Evolutionary conservation across 116 monocot genomes (phyloP).

Genomic region (Iris pallida): DNA sequence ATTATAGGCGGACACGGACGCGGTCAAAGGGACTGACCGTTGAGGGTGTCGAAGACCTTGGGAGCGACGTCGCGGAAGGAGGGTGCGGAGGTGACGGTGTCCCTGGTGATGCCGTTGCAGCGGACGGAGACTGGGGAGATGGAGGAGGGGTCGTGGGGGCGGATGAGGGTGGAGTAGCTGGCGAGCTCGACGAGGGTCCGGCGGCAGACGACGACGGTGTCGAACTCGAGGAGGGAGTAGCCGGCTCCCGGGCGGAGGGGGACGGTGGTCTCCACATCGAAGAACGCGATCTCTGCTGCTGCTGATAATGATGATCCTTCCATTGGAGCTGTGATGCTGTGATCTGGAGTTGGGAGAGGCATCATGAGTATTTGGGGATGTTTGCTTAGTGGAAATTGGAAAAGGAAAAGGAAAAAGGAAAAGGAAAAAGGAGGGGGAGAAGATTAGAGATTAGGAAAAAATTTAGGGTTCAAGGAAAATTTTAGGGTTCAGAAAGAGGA

Average conservation of each 20-base stretch:
- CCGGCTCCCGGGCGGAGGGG: constrained; percentile 48
- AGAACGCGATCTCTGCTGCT: constrained; percentile 67
- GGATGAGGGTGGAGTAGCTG: constrained; percentile 78
- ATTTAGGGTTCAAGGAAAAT: too few species aligned
- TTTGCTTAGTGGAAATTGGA: too few species aligned
- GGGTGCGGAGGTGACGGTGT: constrained; percentile 57
- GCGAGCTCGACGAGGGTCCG: too few species aligned
- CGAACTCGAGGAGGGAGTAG: constrained; percentile 77
- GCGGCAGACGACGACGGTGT: constrained; percentile 70
- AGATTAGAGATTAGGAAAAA: too few species aligned
- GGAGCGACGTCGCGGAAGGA: constrained; percentile 68
- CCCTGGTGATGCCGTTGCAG: constrained; percentile 76
- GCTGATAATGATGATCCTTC: neutral
- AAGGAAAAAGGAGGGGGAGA: too few species aligned
- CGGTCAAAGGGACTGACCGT: too few species aligned
- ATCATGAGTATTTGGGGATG: too few species aligned
- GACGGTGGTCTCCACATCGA: constrained; percentile 88
- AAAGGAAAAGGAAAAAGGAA: too few species aligned
- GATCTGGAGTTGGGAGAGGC: too few species aligned
- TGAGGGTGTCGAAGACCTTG: constrained; percentile 48
- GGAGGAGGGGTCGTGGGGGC: constrained; percentile 46
- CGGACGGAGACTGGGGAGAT: constrained; percentile 58
- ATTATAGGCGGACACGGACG: too few species aligned
- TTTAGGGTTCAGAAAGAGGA: too few species aligned
- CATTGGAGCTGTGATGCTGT: neutral